Base-by-base conservation (phyloP, 345 rosid species). In the Eucalyptus regnans region DNA sequence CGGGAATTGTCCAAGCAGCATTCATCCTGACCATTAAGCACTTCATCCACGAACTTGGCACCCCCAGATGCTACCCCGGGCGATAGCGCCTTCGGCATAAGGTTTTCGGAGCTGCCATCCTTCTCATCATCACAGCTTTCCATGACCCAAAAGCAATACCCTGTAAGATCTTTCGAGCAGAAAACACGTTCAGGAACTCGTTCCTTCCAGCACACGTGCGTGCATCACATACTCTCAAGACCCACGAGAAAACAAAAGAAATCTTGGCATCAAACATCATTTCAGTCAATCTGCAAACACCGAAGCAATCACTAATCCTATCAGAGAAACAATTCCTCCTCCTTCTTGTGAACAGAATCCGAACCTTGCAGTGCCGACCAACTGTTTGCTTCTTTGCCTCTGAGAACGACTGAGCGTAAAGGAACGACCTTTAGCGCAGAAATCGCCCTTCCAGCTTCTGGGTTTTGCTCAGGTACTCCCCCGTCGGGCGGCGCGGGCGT, bases 1-100 rank as follows among this genome's bases (percentile, higher is more conserved):
- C 99, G 99, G 88, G 96, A 97, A 88, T 95, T 95, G 89, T 96
- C 97, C 56, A 94, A 89, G 89, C 98, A 97, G 3, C 89, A 90
- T 31, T 94, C 96, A 89, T 92, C 94, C 76, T 92, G 93, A 87
- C 97, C 96, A 86, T 94, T 94, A 14, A 97, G 94, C 31, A 96
- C 96, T 92, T 95, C 96, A 91, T 95, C 95, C 58, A 97, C 96
- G 86, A 97, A 97, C 91, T 97, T 96, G 13, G 92, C 90, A 86
- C 94, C 93, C 87, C 91, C 94, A 17, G 94, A 87, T 86, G 92
- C 52, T 20, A 94, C 80, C 91, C 90, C 80, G 86, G 81, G 91
- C 52, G 93, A 89, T 89, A 90, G 89, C 86, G 92, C 94, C 89
- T 91, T 95, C 27, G 97, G 94, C 80, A 92, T 62, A 86, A 52